Base-by-base conservation (phyloP, 208 protist species). In the Borovskyia barvae region DNA sequence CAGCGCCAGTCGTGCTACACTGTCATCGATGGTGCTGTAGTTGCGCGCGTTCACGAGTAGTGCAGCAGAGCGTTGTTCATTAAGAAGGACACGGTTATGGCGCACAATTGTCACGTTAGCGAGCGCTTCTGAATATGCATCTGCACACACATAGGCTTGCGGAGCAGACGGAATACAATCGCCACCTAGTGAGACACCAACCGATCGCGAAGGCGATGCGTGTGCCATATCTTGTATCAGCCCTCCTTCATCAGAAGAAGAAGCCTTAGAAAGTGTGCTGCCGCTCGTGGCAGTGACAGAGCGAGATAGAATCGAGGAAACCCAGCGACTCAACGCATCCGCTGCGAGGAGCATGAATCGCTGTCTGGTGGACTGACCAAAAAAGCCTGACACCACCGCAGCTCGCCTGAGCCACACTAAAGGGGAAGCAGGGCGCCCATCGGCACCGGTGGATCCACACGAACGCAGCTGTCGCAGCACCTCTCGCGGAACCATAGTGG, bases 401-500 rank as follows among this genome's bases (percentile, higher is more conserved):
- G 69, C 62, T 6, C 63, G 72, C 36, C 58, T 37, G 47, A 72
- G 72, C 65, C 51, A 65, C 19, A 45, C 24, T 20, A 59, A 11
- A 14, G 59, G 45, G 6, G 33, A 5, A 26, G 29, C 19, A 26
- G 25, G 40, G 2, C 7, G 22, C 26, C 22, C 19, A n/a, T 25
- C 40, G 48, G 28, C 20, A 8, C 41, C 24, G 29, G 29, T 15
- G n/a, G 50, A 40, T 5, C 17, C 53, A 36, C 55, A 48, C 45
- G 29, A 28, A n/a, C 25, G 42, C 32, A 57, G 51, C 37, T 54
- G 74, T 32, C 52, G 51, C 28, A 33, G 49, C 48, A 80, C 61
- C 35, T 70, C 19, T 24, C 33, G 55, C 22, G 83, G 83, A 40
- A 93, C 56, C 87, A 94, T 94, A 7, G 87, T 87, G 37, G 62